Percentiles rank a stretch among this genome's conserved stretches.
These are phyloP conservation scores for Epichloe baconii DNA, from an alignment of 2,329 filamentous ascomycete genomes.

Conservation along the genomic window DNA sequence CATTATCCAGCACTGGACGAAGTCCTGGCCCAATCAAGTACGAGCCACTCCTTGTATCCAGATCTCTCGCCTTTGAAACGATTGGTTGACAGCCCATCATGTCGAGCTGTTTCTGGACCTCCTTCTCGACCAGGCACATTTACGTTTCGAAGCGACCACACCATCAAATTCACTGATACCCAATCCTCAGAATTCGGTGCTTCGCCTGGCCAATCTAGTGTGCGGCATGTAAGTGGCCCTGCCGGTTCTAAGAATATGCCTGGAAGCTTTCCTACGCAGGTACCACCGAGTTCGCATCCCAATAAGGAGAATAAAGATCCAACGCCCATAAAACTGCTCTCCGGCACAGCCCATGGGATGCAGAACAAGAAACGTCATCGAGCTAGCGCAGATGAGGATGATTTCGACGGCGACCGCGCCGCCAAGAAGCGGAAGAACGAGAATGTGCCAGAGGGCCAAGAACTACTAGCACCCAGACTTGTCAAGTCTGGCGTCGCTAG, in stretches of 20 bases:
- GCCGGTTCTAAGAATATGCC: slow-evolving; percentile 36
- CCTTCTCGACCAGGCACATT: slow-evolving; percentile 43
- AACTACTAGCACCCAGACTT: slow-evolving; percentile 37
- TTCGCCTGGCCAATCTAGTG: slow-evolving; percentile 44
- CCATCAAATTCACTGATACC: slow-evolving; percentile 41
- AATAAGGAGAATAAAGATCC: slow-evolving; percentile 45
- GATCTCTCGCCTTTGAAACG: slow-evolving; percentile 33
- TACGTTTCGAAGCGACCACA: slow-evolving; percentile 53
- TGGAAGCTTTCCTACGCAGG: slow-evolving; percentile 36
- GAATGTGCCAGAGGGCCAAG: slow-evolving; percentile 36
- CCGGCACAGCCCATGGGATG: slow-evolving; percentile 47
- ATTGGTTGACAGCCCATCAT: slow-evolving; percentile 15
- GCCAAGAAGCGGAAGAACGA: slow-evolving; percentile 46
- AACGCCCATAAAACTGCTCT: slow-evolving; percentile 20
- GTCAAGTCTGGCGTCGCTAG: slow-evolving; percentile 20
- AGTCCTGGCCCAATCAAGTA: slow-evolving; percentile 13
- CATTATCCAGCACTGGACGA: slow-evolving; percentile 19
- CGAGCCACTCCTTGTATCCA: slow-evolving; percentile 34
- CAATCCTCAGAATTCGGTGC: slow-evolving; percentile 41
- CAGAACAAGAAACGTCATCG: slow-evolving; percentile 52
- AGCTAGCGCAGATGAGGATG: slow-evolving; percentile 43
- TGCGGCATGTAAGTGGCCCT: slow-evolving; percentile 46
- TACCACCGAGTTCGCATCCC: slow-evolving; percentile 20
- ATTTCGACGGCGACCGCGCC: slow-evolving; percentile 35
- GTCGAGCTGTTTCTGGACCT: slow-evolving; percentile 14